Evolutionary conservation across 1,139 yeast species (phyloP), one percentile per base, ranked within the genome.

Genomic region (Kurtzmaniella quercitrusa): DNA sequence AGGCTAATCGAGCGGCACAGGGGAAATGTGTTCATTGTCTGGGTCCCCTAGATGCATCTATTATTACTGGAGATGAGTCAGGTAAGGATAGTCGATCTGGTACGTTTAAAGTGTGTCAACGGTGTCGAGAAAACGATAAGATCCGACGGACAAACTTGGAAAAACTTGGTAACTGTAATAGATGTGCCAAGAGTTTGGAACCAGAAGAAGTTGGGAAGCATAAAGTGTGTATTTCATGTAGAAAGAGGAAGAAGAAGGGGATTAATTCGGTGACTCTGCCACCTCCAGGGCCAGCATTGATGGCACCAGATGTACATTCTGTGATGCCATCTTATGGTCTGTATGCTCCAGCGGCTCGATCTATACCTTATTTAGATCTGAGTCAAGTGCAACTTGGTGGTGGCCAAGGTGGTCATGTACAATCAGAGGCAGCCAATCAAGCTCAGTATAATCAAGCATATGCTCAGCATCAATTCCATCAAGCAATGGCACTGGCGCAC

Each of bases 1-100:
- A 82, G 53, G 79, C 81, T 0, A 71, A 68, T 47, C 63, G 88
- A 36, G 83, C 80, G 7, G 79, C 81, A 11, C 76, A 73, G 51
- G 87, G 88, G 0, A 74, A 74, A 52, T 82, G 88, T 62, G 84
- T 81, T 8, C 87, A 82, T 55, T 82, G 88, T 51, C 69, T 81
- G 2, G 85, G 85, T 1, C 81, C 83, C 2, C 67, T 80, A 41
- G 80, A 78, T 47, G 61, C 70, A 9, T 64, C 70, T 37, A 70
- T 71, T 29, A 62, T 68, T 36, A 57, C 62, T 11, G 58, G 56
- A 25, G 60, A 58, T 33, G 62, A 54, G 34, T 34, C 21, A 19
- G 12, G 39, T 14, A 34, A 16, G 41, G 44, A 44, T 34, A 51
- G 60, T 48, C 51, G 57, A 48, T 41, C 48, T 17, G 68, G 72